Percentiles rank a stretch among this genome's conserved stretches.
Evolutionary conservation across 2,329 filamentous ascomycete species (phyloP).

Genomic region (Ophiosphaerella narmari): DNA sequence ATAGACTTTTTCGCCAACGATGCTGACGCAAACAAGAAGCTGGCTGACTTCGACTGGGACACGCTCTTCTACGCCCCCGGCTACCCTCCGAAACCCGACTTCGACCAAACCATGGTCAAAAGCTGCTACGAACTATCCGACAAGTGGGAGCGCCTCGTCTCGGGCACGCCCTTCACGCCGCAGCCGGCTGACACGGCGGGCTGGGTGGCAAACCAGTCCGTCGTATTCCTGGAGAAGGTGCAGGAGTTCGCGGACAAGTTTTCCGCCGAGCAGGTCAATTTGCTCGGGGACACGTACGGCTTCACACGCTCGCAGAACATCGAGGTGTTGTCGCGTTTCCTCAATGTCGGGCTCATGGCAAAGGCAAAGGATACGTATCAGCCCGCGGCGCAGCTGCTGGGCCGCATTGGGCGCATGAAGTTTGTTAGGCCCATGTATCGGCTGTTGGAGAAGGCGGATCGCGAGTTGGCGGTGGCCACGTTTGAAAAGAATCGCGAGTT

Average conservation of each 20-base stretch:
- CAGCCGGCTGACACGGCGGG: slow-evolving; percentile 68
- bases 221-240: slow-evolving; percentile 85
- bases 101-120: slow-evolving; percentile 86
- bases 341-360: slow-evolving; percentile 76
- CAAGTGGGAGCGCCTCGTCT: slow-evolving; percentile 71
- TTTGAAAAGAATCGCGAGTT: slow-evolving; percentile 89
- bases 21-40: slow-evolving; percentile 62
- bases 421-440: slow-evolving; percentile 88
- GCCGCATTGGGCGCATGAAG: slow-evolving; percentile 91
- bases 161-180: slow-evolving; percentile 59
- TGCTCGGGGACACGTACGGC: slow-evolving; percentile 76
- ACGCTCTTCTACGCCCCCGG: slow-evolving; percentile 87
- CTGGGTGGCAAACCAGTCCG: slow-evolving; percentile 84
- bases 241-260: slow-evolving; percentile 70
- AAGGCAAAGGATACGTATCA: slow-evolving; percentile 71
- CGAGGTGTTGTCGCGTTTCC: slow-evolving; percentile 81
- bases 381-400: slow-evolving; percentile 74
- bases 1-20: slow-evolving; percentile 81
- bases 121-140: slow-evolving; percentile 80
- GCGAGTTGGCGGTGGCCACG: slow-evolving; percentile 74
- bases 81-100: slow-evolving; percentile 85
- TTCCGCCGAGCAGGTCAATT: slow-evolving; percentile 65
- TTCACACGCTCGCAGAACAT: slow-evolving; percentile 76
- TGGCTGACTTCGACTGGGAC: slow-evolving; percentile 84
- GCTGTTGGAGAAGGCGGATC: slow-evolving; percentile 74